Conservation (phyloP, 202 grass and related monocot genomes). For the Elaeis oleifera region DNA sequence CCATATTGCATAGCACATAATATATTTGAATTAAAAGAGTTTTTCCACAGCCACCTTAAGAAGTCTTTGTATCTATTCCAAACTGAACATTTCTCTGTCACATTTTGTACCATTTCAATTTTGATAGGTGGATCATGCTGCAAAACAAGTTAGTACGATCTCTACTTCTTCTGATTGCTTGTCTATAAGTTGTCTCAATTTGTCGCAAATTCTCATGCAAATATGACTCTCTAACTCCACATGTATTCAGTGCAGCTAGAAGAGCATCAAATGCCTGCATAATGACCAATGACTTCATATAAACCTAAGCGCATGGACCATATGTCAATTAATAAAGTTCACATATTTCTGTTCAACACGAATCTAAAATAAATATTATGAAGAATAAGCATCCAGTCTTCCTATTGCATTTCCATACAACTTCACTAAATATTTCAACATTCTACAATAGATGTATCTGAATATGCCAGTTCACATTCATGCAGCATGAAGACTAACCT, state of each 20-base stretch:
- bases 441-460: too few species aligned
- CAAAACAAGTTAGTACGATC: slow-evolving; percentile 16
- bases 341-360: too few species aligned
- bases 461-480: too few species aligned
- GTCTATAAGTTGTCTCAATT: slow-evolving; percentile 75
- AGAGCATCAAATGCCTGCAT: slow-evolving; percentile 85
- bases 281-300: background rate
- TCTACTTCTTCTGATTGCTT: slow-evolving; percentile 49
- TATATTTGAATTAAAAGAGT: slow-evolving; percentile 38
- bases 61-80: slow-evolving; percentile 49
- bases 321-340: background rate
- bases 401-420: too few species aligned
- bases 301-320: background rate
- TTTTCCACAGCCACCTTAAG: slow-evolving; percentile 77
- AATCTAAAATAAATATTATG: too few species aligned
- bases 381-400: too few species aligned
- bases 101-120: slow-evolving; percentile 57
- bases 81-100: slow-evolving; percentile 54
- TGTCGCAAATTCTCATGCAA: slow-evolving; percentile 73
- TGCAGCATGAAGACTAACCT: too few species aligned
- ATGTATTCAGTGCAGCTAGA: slow-evolving; percentile 57
- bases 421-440: too few species aligned
- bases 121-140: slow-evolving; percentile 55
- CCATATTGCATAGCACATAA: slow-evolving; percentile 49
- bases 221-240: slow-evolving; percentile 72